Base-by-base conservation (phyloP, 352 stramenopile species). In the Pythium oligandrum region DNA sequence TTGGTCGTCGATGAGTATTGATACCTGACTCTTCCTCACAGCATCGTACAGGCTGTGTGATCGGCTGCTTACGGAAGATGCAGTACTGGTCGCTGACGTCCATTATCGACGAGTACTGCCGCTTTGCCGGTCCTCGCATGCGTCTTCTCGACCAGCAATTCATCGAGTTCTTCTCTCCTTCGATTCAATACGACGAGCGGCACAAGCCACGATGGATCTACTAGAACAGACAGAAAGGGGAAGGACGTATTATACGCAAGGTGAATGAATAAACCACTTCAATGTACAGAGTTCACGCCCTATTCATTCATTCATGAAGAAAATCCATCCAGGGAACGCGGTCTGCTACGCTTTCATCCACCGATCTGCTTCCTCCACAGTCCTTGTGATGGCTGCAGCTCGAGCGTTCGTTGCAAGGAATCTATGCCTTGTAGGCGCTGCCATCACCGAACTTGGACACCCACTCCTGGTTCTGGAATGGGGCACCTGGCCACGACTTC, bases 391-490 rank as follows among this genome's bases (percentile, higher is more conserved):
- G 17, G 17, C 17, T 26, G 17, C 17, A 26, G 17, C 17, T 26
- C 17, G 17, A 26, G 17, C 17, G 17, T 26, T 26, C 17, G 17
- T 26, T 26, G 17, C 17, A 26, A 26, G 17, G 17, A 0, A 0
- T 26, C 17, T 26, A 26, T 26, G 17, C 17, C 64, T 90, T 88
- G 78, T 98, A 98, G 38, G 81, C 77, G 66, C 90, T 89, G 48
- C 92, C 91, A 62, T 93, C 92, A 46, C 86, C 81, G 64, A 97
- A 95, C 77, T 98, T 87, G 44, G 93, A 72, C 45, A 96, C 79
- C 95, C 96, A 99, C 30, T 97, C 84, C 53, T 89, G 67, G 79
- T 99, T 99, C 61, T 93, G 81, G 65, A 99, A 98, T 12, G 86
- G 81, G 48, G 96, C 88, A 56, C 97, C 97, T 48, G 89, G 94